Evolutionary conservation across 2,329 filamentous ascomycete species (phyloP), one percentile per base, ranked within the genome.

Genomic region (Fusarium dlaminii): DNA sequence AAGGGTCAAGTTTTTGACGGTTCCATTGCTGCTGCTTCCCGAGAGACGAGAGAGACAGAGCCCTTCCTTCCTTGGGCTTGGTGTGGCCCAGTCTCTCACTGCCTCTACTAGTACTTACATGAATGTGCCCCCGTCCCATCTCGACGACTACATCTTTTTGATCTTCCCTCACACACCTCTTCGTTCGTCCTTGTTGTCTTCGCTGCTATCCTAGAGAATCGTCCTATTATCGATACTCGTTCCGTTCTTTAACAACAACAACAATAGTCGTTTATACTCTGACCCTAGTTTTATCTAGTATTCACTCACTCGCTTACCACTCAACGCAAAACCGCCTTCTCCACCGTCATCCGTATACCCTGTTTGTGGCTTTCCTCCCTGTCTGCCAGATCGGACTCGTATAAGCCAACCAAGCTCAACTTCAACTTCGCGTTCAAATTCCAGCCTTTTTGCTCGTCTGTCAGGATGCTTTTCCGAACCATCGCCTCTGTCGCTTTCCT

Each of bases 401-500:
- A 71, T 69, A 76, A 68, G 54, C 51, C 49, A 42, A 45, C 62
- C 27, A 48, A 52, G 46, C 48, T 63, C 58, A 52, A 51, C 37
- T 37, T 40, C n/a, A 68, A 62, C 65, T 56, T 71, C 43, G 34
- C 58, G 30, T 51, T 74, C 49, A 40, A 71, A 39, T 51, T 27
- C 20, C 42, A 59, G 43, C 46, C 48, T 37, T 55, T 49, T 48
- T 42, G 27, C 20, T 65, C 32, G 39, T 24, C 52, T 63, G 59
- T 63, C 78, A 82, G 78, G 48, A 84, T 84, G 83, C 80, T 80
- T 64, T 81, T 83, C 80, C 73, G 75, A 74, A 75, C 77, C 62
- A 72, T 80, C 59, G 78, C 78, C 63, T 78, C 80, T 63, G 45
- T 82, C 58, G 81, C 81, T 75, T 59, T 84, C 64, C 66, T 83